Evolutionary conservation across 768 basidiomycete genomes (phyloP).

Genomic region (Dioszegia hungarica): DNA sequence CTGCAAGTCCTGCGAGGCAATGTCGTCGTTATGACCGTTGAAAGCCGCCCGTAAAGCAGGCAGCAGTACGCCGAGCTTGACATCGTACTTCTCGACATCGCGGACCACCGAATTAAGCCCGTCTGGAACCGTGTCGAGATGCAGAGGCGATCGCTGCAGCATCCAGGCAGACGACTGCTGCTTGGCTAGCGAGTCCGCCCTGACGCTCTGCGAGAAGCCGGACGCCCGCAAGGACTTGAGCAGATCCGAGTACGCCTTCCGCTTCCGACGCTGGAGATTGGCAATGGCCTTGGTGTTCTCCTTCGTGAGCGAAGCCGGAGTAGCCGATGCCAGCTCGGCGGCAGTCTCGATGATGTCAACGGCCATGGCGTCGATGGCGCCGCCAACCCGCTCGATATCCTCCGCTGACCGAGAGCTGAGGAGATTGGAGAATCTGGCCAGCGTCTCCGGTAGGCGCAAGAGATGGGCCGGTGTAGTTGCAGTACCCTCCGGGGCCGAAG

Average conservation of each 20-base stretch:
- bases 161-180: constrained; percentile 39
- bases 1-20: constrained; percentile 80
- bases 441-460: constrained; percentile 51
- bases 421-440: constrained; percentile 51
- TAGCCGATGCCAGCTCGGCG: constrained; percentile 47
- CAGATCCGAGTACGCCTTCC: constrained; percentile 84
- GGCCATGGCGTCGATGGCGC: constrained; percentile 58
- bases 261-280: constrained; percentile 71
- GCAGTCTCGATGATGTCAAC: constrained; percentile 55
- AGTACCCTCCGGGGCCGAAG: neutral
- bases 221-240: constrained; percentile 77
- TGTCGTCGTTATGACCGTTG: constrained; percentile 68
- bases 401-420: constrained; percentile 58
- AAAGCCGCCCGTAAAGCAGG: constrained; percentile 63
- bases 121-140: constrained; percentile 7
- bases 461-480: neutral
- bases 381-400: constrained; percentile 17
- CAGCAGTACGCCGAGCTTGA: constrained; percentile 59
- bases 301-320: constrained; percentile 53
- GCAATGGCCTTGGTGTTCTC: constrained; percentile 58
- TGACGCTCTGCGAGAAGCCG: constrained; percentile 69
- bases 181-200: constrained; percentile 62
- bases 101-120: constrained; percentile 4
- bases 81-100: constrained; percentile 42
- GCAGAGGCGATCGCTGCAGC: constrained; percentile 18